Percentiles rank a stretch among this genome's conserved stretches.
Conservation (phyloP, 371 early-diverging fungal genomes). For the Mortierella sp. region DNA sequence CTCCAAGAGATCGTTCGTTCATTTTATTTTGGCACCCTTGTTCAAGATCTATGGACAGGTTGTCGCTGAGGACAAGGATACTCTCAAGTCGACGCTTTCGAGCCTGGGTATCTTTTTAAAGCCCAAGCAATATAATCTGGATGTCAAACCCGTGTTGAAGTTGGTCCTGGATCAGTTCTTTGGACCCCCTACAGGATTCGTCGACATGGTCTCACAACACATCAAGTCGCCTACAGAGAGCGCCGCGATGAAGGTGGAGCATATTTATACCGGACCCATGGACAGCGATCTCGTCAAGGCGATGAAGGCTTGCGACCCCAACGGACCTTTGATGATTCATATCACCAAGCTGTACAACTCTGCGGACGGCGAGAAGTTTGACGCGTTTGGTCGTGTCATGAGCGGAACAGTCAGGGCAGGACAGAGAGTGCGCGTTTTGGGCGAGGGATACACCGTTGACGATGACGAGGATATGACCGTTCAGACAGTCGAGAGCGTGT, state of each 20-base stretch:
- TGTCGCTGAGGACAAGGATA: slow-evolving; percentile 79
- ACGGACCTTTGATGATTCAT: slow-evolving; percentile 94
- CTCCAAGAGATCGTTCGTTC: slow-evolving; percentile 91
- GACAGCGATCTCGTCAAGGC: slow-evolving; percentile 73
- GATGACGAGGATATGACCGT: slow-evolving; percentile 97
- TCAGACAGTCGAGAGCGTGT: slow-evolving; percentile 81
- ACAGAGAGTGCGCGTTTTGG: slow-evolving; percentile 89
- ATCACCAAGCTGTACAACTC: slow-evolving; percentile 92
- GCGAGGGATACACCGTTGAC: slow-evolving; percentile 91
- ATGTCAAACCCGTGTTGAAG: slow-evolving; percentile 87
- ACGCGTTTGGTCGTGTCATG: slow-evolving; percentile 93
- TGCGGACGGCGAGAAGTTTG: slow-evolving; percentile 86
- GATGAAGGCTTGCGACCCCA: slow-evolving; percentile 88
- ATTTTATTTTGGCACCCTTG: slow-evolving; percentile 96
- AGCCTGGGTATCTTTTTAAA: slow-evolving; percentile 88
- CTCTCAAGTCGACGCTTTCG: slow-evolving; percentile 78
- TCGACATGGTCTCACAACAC: slow-evolving; percentile 89
- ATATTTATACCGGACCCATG: slow-evolving; percentile 84
- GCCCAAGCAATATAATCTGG: slow-evolving; percentile 79
- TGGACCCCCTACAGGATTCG: slow-evolving; percentile 89
- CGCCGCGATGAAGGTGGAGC: slow-evolving; percentile 77
- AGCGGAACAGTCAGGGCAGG: slow-evolving; percentile 89
- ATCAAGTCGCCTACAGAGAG: slow-evolving; percentile 87
- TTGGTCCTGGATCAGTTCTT: slow-evolving; percentile 91
- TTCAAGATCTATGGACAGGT: slow-evolving; percentile 95